A percentile compares a stretch with the other conserved stretches of the same genome.
These are phyloP conservation scores for Candida nitratophila DNA, from an alignment of 805 yeast species.

Conservation along the genomic window DNA sequence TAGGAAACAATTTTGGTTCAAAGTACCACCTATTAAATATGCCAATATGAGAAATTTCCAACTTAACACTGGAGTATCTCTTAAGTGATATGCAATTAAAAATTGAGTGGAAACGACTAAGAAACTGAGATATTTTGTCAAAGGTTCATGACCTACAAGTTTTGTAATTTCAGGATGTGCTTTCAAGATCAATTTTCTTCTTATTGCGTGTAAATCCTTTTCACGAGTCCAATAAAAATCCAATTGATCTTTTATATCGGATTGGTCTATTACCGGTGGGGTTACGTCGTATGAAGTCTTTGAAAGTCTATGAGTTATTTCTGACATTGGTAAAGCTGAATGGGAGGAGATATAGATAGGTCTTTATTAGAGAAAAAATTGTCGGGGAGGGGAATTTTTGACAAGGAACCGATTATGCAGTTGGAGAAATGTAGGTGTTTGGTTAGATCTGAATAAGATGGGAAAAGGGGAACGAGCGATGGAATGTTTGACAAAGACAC, in stretches of 20 bases:
- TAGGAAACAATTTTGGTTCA: slow-evolving; percentile 75
- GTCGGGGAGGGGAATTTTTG: too few species aligned
- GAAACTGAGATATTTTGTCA: slow-evolving; percentile 68
- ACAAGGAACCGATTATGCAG: too few species aligned
- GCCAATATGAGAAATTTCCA: slow-evolving; percentile 56
- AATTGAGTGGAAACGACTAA: slow-evolving; percentile 67
- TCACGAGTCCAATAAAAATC: slow-evolving; percentile 83
- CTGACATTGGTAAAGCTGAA: too few species aligned
- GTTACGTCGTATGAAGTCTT: slow-evolving; percentile 14
- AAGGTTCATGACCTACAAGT: slow-evolving; percentile 80
- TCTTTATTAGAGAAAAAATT: too few species aligned
- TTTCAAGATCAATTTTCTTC: slow-evolving; percentile 68
- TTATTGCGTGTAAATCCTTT: slow-evolving; percentile 70
- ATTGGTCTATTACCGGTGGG: slow-evolving; percentile 24
- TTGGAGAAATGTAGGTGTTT: too few species aligned
- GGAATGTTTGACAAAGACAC: too few species aligned
- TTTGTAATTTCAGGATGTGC: slow-evolving; percentile 75
- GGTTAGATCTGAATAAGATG: too few species aligned
- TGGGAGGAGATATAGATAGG: too few species aligned
- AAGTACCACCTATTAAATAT: slow-evolving; percentile 79
- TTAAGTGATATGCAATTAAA: slow-evolving; percentile 50
- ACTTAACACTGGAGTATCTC: slow-evolving; percentile 45
- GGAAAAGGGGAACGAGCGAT: too few species aligned
- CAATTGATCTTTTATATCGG: slow-evolving; percentile 20
- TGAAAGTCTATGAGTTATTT: slow-evolving; percentile 12